Evolutionary conservation across 2,329 filamentous ascomycete species (phyloP).

Genomic region (Sporothrix euskadiensis): DNA sequence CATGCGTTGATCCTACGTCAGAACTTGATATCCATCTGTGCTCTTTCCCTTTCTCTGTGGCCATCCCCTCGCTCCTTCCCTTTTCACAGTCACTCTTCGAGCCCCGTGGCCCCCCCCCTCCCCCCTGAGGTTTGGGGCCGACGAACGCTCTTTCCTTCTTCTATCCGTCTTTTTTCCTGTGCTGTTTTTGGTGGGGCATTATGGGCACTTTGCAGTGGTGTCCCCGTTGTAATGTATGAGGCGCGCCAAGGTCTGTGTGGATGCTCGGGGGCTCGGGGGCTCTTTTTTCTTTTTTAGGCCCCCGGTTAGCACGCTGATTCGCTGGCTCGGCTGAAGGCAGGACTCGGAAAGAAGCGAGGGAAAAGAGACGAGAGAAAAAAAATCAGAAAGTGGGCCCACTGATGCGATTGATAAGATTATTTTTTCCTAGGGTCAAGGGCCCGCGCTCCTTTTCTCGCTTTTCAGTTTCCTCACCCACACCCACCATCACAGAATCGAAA

Average conservation of each 20-base stretch:
- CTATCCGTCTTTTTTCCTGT: neutral
- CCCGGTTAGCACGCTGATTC: slow-evolving; percentile 22
- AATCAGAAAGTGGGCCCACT: slow-evolving; percentile 24
- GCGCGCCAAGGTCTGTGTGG: neutral
- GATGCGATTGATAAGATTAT: slow-evolving; percentile 39
- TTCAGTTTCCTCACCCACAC: slow-evolving; percentile 5
- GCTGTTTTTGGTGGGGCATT: neutral
- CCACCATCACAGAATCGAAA: slow-evolving; percentile 11
- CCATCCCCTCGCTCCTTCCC: neutral
- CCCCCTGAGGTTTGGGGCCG: slow-evolving; percentile 1
- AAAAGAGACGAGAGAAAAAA: slow-evolving; percentile 20
- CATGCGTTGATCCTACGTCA: neutral
- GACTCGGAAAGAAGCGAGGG: neutral
- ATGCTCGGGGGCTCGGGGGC: too few species aligned
- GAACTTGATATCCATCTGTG: neutral
- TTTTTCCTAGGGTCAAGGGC: slow-evolving; percentile 26
- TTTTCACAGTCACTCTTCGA: neutral
- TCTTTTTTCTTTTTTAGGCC: neutral
- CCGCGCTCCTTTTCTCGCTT: neutral
- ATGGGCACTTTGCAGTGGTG: neutral
- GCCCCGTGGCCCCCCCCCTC: neutral
- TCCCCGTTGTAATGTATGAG: slow-evolving; percentile 23
- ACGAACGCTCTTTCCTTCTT: slow-evolving; percentile 6
- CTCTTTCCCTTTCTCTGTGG: neutral
- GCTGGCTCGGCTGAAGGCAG: slow-evolving; percentile 22